Evolutionary conservation across 108 stramenopile genomes (phyloP).

Genomic region (Cyclotella atomus): DNA sequence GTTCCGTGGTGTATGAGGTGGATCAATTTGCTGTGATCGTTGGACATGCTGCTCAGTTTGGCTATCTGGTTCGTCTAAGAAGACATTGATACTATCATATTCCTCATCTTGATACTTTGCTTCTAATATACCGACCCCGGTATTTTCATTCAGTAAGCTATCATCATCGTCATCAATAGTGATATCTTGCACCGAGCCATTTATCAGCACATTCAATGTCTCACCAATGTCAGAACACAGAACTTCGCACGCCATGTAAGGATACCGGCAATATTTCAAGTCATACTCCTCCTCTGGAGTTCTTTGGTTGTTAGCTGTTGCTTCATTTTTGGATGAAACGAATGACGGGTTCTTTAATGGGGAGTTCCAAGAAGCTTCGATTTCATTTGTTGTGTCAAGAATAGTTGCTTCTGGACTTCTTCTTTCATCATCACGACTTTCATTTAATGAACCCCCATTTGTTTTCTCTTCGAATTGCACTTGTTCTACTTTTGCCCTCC

Average conservation of each 20-base stretch:
- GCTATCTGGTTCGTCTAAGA: background rate
- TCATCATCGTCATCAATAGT: slow-evolving; percentile 36
- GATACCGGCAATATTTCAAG: slow-evolving; percentile 70
- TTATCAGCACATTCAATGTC: slow-evolving; percentile 78
- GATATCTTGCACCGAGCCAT: slow-evolving; percentile 62
- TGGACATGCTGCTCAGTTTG: background rate
- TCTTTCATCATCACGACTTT: background rate
- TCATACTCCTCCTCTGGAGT: slow-evolving; percentile 51
- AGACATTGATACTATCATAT: slow-evolving; percentile 17
- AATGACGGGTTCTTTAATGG: background rate
- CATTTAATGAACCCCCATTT: background rate
- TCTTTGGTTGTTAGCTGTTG: slow-evolving; percentile 21
- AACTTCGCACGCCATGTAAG: slow-evolving; percentile 97
- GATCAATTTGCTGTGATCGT: background rate
- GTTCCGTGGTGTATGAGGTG: background rate
- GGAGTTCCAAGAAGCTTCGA: slow-evolving; percentile 15
- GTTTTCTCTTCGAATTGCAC: background rate
- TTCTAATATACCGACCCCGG: background rate
- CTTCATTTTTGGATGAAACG: background rate
- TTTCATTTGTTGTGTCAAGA: slow-evolving; percentile 1
- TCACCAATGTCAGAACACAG: slow-evolving; percentile 92
- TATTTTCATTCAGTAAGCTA: slow-evolving; percentile 16
- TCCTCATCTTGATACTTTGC: background rate
- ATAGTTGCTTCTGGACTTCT: background rate
- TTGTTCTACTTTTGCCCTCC: slow-evolving; percentile 11